These are phyloP conservation scores for Plasmodium berghei DNA, from an alignment of 169 alveolate genomes.

Conservation along the genomic window DNA sequence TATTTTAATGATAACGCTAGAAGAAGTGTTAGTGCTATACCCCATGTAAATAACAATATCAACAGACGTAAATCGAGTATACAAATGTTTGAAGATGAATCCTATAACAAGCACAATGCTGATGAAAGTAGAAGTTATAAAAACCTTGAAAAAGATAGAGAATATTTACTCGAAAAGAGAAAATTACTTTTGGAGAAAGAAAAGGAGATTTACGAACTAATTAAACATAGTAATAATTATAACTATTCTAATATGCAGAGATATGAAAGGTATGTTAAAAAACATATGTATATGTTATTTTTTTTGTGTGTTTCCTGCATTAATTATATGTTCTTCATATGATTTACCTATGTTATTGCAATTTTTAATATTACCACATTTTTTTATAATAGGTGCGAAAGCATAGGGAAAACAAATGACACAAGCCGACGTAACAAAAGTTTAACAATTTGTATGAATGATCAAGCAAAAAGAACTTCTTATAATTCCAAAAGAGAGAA, in stretches of 20 bases:
- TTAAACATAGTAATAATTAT: constrained; percentile 32
- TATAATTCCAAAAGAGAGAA: constrained; percentile 33
- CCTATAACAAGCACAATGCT: neutral
- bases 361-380: neutral
- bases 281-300: neutral
- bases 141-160: constrained; percentile 71
- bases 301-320: neutral
- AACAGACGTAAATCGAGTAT: constrained; percentile 13
- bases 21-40: constrained; percentile 72
- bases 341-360: neutral
- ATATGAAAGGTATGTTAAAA: constrained; percentile 40
- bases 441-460: constrained; percentile 42
- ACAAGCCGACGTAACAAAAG: constrained; percentile 62
- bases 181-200: constrained; percentile 59
- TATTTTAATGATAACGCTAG: constrained; percentile 71
- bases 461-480: constrained; percentile 30
- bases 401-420: constrained; percentile 23
- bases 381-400: constrained; percentile 18
- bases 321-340: neutral
- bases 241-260: constrained; percentile 17
- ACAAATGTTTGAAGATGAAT: constrained; percentile 19
- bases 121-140: constrained; percentile 28
- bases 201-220: constrained; percentile 41
- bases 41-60: constrained; percentile 47
- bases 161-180: constrained; percentile 55